A percentile compares a stretch with the other conserved stretches of the same genome.
phyloP scores from a whole-genome alignment of 225 moss, liverwort and hornwort species.

The Rhytidiadelphus loreus region DNA sequence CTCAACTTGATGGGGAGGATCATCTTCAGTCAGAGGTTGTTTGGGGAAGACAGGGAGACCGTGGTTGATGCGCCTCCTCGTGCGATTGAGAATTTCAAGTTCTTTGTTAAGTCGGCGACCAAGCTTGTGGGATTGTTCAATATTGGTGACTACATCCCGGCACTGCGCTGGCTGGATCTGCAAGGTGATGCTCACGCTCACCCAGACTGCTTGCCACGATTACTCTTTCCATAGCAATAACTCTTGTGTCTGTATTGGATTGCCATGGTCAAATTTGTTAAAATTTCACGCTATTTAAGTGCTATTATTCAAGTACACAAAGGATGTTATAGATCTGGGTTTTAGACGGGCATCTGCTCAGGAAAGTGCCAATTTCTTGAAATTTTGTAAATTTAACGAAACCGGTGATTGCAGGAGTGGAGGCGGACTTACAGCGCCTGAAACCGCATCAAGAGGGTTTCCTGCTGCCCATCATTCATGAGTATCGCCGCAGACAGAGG shows the following conservation, averaged over 20 bases:
- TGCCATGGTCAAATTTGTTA: neutral
- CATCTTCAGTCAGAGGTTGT: constrained; percentile 55
- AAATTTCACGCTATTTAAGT: neutral
- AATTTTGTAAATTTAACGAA: neutral
- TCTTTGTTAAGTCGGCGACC: constrained; percentile 45
- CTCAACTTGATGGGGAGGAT: constrained; percentile 57
- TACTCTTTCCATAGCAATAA: neutral
- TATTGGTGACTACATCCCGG: constrained; percentile 63
- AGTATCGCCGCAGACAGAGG: constrained; percentile 12
- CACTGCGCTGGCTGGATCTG: constrained; percentile 60
- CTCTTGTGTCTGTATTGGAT: neutral
- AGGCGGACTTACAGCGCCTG: constrained; percentile 6
- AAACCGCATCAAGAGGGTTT: constrained; percentile 43
- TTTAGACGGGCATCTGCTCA: neutral
- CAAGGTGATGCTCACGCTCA: constrained; percentile 28
- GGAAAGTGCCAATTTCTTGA: neutral
- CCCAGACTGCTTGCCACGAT: neutral
- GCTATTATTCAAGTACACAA: neutral
- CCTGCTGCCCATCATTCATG: constrained; percentile 31
- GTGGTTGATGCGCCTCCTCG: neutral
- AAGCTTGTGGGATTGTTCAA: constrained; percentile 71
- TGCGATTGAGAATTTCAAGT: constrained; percentile 60
- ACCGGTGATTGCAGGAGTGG: constrained; percentile 24
- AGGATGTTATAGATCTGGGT: too few relatives aligned
- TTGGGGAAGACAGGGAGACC: neutral